phyloP scores from a whole-genome alignment of 345 rosid genomes.

The Eucalyptus globulus region DNA sequence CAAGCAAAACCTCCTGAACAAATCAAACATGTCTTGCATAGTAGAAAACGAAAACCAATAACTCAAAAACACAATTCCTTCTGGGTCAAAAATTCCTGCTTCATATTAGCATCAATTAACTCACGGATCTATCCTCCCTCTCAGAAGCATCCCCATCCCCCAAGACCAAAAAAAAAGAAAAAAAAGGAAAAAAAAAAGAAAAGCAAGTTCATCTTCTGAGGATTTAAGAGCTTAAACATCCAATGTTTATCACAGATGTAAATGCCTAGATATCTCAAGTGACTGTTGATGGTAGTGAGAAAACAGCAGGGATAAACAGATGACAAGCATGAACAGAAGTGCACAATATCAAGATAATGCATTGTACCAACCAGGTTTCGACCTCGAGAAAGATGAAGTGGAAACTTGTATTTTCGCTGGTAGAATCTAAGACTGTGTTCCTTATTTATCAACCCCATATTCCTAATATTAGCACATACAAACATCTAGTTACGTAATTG shows the following conservation, averaged over 20 bases:
- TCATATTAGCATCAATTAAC: neutral
- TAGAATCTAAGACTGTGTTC: neutral
- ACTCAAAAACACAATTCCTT: neutral
- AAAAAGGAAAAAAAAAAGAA: neutral
- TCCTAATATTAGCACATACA: neutral
- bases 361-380: neutral
- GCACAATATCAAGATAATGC: neutral
- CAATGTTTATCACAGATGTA: neutral
- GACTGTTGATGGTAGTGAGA: neutral
- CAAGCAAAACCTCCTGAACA: neutral
- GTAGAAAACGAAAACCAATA: neutral
- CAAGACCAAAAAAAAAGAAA: neutral
- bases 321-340: neutral
- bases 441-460: neutral
- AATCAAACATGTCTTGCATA: neutral
- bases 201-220: neutral
- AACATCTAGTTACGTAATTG: neutral
- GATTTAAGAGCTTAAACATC: neutral
- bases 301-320: neutral
- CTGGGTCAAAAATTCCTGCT: neutral
- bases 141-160: neutral
- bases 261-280: neutral
- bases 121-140: neutral
- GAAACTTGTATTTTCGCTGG: neutral
- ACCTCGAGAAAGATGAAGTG: neutral